phyloP scores from a whole-genome alignment of 805 yeast species.

The Starmerella stellata region DNA sequence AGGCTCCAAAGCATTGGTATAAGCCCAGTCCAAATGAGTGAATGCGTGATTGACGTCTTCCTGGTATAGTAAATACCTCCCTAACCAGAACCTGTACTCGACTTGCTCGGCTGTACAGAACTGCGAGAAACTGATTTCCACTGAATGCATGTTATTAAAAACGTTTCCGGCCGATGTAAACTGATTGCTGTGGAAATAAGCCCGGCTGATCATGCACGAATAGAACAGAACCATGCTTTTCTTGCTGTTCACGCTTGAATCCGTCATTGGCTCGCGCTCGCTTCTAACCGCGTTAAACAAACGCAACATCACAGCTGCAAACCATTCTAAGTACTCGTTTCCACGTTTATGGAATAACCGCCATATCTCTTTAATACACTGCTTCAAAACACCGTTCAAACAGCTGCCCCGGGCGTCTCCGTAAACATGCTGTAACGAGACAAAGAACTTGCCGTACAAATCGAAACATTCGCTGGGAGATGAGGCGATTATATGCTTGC shows the following conservation, averaged over 20 bases:
- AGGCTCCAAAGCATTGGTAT: slow-evolving; percentile 24
- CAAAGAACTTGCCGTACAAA: slow-evolving; percentile 31
- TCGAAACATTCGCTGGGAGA: slow-evolving; percentile 34
- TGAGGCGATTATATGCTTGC: slow-evolving; percentile 37
- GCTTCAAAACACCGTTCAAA: slow-evolving; percentile 10
- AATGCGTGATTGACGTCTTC: slow-evolving; percentile 9
- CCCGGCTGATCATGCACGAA: slow-evolving; percentile 36
- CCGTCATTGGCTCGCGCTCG: slow-evolving; percentile 22
- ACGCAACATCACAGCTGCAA: slow-evolving; percentile 38
- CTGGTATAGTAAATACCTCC: slow-evolving; percentile 22
- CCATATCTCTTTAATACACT: slow-evolving; percentile 2
- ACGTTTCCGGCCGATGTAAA: slow-evolving; percentile 38
- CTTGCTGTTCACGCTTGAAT: slow-evolving; percentile 20
- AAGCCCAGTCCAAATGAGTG: slow-evolving; percentile 39
- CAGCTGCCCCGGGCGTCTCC: slow-evolving; percentile 21
- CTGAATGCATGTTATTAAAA: slow-evolving; percentile 61
- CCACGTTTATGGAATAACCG: slow-evolving; percentile 4
- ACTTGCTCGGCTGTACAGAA: slow-evolving; percentile 16
- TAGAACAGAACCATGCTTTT: slow-evolving; percentile 35
- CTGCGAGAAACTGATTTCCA: slow-evolving; percentile 6
- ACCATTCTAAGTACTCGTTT: slow-evolving; percentile 22
- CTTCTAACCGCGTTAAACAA: slow-evolving; percentile 45
- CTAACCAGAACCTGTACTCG: slow-evolving; percentile 19
- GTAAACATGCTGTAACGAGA: slow-evolving; percentile 27
- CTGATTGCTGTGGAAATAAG: slow-evolving; percentile 31